Conservation (phyloP, 306 rosid species). For the Citrullus mucosospermus region DNA sequence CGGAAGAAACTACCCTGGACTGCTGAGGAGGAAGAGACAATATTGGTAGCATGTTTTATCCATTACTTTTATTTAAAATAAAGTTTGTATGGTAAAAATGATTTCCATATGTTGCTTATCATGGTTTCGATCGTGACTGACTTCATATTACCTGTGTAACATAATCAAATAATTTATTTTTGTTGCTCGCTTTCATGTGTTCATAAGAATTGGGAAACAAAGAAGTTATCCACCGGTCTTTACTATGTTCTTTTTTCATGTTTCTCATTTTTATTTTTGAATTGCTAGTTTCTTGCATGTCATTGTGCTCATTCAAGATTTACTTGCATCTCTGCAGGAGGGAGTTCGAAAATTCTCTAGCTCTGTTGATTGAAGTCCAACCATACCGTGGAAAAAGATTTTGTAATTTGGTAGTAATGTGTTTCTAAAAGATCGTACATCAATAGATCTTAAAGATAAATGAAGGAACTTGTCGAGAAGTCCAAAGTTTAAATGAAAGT, state of each 20-base stretch:
- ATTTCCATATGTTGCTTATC: not conserved
- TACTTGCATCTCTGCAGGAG: constrained; percentile 27
- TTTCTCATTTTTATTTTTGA: not conserved
- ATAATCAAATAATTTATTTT: not conserved
- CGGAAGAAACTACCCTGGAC: constrained; percentile 40
- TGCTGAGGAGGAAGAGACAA: constrained; percentile 41
- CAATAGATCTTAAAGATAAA: constrained; percentile 46
- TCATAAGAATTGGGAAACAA: not conserved
- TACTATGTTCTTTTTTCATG: not conserved
- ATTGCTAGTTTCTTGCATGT: not conserved
- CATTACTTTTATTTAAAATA: not conserved
- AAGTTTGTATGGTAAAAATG: not conserved
- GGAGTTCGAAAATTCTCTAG: constrained; percentile 33
- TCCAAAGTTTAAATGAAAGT: constrained; percentile 14
- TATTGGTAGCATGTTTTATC: constrained; percentile 27
- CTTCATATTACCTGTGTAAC: not conserved
- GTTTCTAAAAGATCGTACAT: constrained; percentile 28
- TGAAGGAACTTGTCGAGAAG: constrained; percentile 49
- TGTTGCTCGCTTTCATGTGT: not conserved
- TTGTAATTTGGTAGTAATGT: constrained; percentile 38
- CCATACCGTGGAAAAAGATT: constrained; percentile 43
- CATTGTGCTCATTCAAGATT: not conserved
- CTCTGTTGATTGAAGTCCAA: constrained; percentile 8
- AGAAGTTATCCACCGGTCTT: not conserved
- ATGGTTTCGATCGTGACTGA: not conserved